These are phyloP conservation scores for Diaporthe citri DNA, from an alignment of 2,329 filamentous ascomycete genomes.

Conservation along the genomic window DNA sequence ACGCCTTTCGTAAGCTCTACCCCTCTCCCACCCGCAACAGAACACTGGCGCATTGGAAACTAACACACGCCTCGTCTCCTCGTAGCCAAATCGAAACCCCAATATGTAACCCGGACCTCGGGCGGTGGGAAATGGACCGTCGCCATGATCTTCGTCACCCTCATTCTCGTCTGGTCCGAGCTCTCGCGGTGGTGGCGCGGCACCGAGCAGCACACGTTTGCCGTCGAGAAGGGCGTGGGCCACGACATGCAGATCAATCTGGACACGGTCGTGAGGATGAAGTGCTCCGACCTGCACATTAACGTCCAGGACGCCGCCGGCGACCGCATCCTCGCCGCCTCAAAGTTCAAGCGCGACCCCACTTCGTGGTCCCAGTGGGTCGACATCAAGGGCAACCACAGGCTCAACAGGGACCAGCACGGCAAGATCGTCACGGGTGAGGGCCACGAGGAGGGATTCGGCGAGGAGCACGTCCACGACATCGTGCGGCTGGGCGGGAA, in stretches of 20 bases:
- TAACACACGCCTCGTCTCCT: conserved; percentile 41
- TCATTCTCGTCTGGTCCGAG: conserved; percentile 83
- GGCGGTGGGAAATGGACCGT: conserved; percentile 96
- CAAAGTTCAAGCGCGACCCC: conserved; percentile 78
- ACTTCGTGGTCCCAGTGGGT: conserved; percentile 89
- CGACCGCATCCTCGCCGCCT: conserved; percentile 87
- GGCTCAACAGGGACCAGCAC: conserved; percentile 66
- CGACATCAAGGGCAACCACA: conserved; percentile 75
- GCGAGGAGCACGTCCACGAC: conserved; percentile 90
- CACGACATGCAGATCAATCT: conserved; percentile 94
- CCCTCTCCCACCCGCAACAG: not conserved
- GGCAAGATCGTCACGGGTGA: conserved; percentile 69
- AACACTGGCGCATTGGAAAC: conserved; percentile 18
- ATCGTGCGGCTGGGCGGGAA: conserved; percentile 79
- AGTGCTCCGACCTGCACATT: conserved; percentile 88
- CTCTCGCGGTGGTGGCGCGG: conserved; percentile 86
- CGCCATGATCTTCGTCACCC: conserved; percentile 79
- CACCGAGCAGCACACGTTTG: conserved; percentile 88
- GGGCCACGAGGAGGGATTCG: conserved; percentile 75
- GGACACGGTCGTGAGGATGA: conserved; percentile 92
- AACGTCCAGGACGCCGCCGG: conserved; percentile 97
- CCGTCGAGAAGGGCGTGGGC: conserved; percentile 91
- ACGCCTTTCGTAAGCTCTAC: conserved; percentile 86
- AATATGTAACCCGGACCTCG: conserved; percentile 86
- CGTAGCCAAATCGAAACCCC: conserved; percentile 92